Conservation (phyloP, 2,329 filamentous ascomycete species). For the Diaporthe vaccinii region DNA sequence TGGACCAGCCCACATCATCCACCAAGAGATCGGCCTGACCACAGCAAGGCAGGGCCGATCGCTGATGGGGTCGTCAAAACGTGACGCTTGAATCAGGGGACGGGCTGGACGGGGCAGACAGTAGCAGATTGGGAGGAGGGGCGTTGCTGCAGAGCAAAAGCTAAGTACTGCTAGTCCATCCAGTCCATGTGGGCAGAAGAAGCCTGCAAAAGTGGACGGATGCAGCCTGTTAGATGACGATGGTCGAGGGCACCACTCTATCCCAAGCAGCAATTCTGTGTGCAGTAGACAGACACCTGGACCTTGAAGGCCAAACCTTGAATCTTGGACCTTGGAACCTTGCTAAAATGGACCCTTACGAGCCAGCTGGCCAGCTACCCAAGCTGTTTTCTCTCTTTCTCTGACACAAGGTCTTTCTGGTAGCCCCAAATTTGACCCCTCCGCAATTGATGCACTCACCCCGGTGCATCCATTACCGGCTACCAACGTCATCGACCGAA, state of each 20-base stretch:
- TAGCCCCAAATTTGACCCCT: background rate
- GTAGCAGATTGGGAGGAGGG: background rate
- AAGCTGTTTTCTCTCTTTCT: background rate
- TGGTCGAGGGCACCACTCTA: constrained; percentile 17
- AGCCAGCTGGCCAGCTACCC: background rate
- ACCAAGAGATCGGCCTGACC: constrained; percentile 8
- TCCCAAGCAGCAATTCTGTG: constrained; percentile 5
- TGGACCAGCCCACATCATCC: background rate
- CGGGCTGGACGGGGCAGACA: background rate
- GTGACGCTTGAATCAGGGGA: constrained; percentile 26
- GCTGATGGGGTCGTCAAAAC: constrained; percentile 25
- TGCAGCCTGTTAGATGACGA: constrained; percentile 25
- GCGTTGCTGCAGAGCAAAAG: background rate
- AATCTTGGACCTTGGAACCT: constrained; percentile 14
- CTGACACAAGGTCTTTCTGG: background rate
- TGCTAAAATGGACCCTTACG: background rate
- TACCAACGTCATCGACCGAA: constrained; percentile 19
- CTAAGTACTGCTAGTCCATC: background rate
- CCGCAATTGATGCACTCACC: constrained; percentile 6
- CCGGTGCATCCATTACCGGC: background rate
- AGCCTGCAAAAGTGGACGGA: constrained; percentile 25
- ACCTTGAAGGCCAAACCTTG: constrained; percentile 12
- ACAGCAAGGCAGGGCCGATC: constrained; percentile 19
- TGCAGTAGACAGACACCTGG: background rate
- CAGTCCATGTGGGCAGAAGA: background rate